Evolutionary conservation across 2,329 filamentous ascomycete species (phyloP), one percentile per base, ranked within the genome.

Genomic region (Xylariales sp.): DNA sequence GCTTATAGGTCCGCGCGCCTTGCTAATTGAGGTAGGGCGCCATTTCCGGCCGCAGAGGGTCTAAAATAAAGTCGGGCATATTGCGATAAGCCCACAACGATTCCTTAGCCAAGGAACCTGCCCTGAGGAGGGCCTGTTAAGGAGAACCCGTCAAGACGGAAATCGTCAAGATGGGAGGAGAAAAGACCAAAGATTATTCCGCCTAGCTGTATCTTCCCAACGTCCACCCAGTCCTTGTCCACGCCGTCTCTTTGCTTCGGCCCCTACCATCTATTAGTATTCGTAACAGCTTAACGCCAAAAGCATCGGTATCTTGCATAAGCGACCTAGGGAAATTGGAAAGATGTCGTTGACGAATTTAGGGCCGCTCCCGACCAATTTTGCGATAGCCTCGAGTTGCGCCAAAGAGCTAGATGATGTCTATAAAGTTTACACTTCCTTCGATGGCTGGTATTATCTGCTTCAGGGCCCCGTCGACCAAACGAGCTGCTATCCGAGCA

Each of bases 401-500:
- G 23, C 56, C 18, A 16, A 3, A 6, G 12, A 57, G 5, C 30
- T 69, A 3, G 14, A 45, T 14, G 50, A 57, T 7, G 52, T 67
- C 18, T 69, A 67, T 34, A 64, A 64, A 54, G 36, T 62, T 23
- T 60, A 34, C 55, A 67, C 67, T 3, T 34, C 46, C 16, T 56
- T 48, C 12, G 14, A 18, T 8, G 28, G 39, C 39, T 62, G 16
- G 23, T 71, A 67, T 10, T 72, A 55, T 36, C 55, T 72, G 10
- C 60, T 71, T 14, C 67, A 69, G 8, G 71, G 71, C 16, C 61
- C 70, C 1, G 46, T 69, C 12, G 60, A 62, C 2, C 64, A 60
- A 6, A 66, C 63, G 3, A 70, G 62, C 23, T 73, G 71, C 66
- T 73, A 67, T 48, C 71, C 71, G n/a, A 71, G 69, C 18, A 43